Base-by-base conservation (phyloP, 306 rosid species). In the Rosa multiflora region DNA sequence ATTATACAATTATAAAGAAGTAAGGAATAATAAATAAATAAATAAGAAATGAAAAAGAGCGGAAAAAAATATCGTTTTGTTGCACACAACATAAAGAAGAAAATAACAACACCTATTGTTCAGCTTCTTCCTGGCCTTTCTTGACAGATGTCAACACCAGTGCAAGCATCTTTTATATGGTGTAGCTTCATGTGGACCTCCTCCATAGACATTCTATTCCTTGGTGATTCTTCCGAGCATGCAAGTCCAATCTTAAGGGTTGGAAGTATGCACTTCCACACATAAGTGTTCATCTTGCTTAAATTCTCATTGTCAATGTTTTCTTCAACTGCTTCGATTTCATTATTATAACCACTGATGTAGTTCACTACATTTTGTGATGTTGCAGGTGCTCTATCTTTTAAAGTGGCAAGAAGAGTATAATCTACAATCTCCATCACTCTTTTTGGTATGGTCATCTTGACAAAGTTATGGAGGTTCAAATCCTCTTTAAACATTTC, bases 141-240 rank as follows among this genome's bases (percentile, higher is more conserved):
- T 6, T 49, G 4, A n/a, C 4, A 44, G 13, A 47, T 49, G 17
- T 20, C 13, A 6, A 39, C 4, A 11, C 72, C 11, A 44, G 1
- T 15, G 23, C 51, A 80, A 46, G 59, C 70, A 70, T 58, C 42
- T 61, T 61, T 78, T 0, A 77, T 80, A 10, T 5, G 76, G 14
- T 78, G 48, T 55, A 85, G 79, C 39, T 78, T 66, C 58, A 4
- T 82, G 10, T 5, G 68, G 77, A 78, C 80, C 67, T 77, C 76
- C 61, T 6, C 58, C 84, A 85, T 85, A 8, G 62, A 79, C 77
- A 73, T 79, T 70, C 84, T 85, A n/a, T 79, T 74, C 29, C 58
- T 81, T 1, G 87, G 79, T 3, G 78, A 79, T 43, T 78, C 81
- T 14, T n/a, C 63, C 0, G 89, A 75, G 59, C 86, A 85, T 0